Conservation (phyloP, 768 basidiomycete species). For the Tricholoma sp. region DNA sequence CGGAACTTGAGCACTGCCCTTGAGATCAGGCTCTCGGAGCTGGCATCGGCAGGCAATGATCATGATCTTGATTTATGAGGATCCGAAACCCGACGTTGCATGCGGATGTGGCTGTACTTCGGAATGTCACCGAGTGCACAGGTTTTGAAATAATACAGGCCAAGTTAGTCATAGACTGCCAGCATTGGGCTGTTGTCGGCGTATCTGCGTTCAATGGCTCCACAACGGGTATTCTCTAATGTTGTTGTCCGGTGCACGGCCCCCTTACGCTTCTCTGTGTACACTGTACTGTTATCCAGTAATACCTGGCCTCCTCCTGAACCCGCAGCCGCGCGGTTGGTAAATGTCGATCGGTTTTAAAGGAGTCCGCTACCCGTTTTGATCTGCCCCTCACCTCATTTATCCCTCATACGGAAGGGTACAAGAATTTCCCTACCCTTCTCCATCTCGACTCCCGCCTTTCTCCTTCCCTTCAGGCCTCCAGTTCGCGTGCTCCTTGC, state of each 20-base stretch:
- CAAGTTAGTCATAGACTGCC: no score
- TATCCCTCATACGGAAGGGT: not conserved
- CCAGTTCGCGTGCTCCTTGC: not conserved
- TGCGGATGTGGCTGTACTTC: conserved; percentile 9
- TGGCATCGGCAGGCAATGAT: conserved; percentile 2
- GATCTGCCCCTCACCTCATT: not conserved
- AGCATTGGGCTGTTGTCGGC: no score
- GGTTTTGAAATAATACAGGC: conserved; percentile 5
- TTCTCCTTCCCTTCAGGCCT: conserved; percentile 1
- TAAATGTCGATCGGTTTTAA: not conserved
- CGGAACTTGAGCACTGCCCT: not conserved
- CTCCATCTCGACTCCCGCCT: conserved; percentile 1
- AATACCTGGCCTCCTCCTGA: not conserved
- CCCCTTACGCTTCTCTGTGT: not conserved
- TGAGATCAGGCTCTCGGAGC: conserved; percentile 5
- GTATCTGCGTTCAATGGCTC: no score
- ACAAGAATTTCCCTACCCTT: not conserved
- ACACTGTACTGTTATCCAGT: not conserved
- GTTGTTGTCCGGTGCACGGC: not conserved
- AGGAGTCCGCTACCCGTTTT: not conserved
- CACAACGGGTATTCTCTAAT: not conserved
- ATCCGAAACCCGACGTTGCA: conserved; percentile 7
- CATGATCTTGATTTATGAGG: conserved; percentile 10
- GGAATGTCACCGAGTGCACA: conserved; percentile 13
- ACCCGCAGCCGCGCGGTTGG: no score